Conservation (phyloP, 768 basidiomycete species). For the Tremella yokohamensis region DNA sequence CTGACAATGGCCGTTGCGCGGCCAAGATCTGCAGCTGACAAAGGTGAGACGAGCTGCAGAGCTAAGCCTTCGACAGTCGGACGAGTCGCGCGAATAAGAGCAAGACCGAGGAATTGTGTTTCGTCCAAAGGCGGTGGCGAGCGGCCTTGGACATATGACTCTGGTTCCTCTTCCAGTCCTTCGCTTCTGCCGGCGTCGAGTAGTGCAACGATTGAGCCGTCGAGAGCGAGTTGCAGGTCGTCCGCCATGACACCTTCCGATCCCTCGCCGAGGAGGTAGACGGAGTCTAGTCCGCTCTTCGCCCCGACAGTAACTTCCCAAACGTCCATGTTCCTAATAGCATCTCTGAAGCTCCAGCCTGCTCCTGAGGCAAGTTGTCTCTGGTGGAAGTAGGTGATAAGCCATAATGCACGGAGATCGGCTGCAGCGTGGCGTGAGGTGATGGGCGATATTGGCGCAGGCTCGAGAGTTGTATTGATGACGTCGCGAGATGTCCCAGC, state of each 20-base stretch:
- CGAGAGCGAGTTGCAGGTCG: constrained; percentile 70
- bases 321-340: constrained; percentile 67
- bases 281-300: constrained; percentile 58
- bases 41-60: constrained; percentile 77
- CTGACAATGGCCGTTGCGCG: constrained; percentile 59
- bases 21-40: constrained; percentile 58
- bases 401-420: constrained; percentile 67
- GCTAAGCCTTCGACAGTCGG: constrained; percentile 11
- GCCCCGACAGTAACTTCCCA: constrained; percentile 64
- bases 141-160: constrained; percentile 61
- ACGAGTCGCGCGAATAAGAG: constrained; percentile 62
- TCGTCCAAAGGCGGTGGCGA: constrained; percentile 59
- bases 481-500: not conserved
- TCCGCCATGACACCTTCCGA: constrained; percentile 70
- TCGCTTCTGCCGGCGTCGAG: constrained; percentile 50
- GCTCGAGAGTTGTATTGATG: constrained; percentile 47
- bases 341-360: constrained; percentile 65
- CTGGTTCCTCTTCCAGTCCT: constrained; percentile 10
- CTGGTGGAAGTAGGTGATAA: constrained; percentile 75
- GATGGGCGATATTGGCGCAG: constrained; percentile 56
- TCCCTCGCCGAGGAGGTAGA: constrained; percentile 70
- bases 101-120: constrained; percentile 72
- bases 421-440: constrained; percentile 59
- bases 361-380: constrained; percentile 46
- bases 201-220: constrained; percentile 75